Base-by-base conservation (phyloP, 345 rosid genomes). In the Sonneratia caseolaris region DNA sequence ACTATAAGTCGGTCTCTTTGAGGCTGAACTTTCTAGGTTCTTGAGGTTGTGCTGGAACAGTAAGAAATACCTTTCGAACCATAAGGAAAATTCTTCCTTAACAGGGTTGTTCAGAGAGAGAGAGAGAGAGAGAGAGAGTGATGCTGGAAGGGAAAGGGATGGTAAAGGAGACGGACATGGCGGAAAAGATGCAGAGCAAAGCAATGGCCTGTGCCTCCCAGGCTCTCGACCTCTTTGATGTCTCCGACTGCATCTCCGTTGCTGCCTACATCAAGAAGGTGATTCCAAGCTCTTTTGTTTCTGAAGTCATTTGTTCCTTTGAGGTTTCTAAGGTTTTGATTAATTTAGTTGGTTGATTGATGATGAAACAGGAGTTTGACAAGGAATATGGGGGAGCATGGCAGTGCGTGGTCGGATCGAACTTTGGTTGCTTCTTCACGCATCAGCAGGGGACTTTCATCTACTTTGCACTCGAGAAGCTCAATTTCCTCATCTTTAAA, bases 161-260 rank as follows among this genome's bases (percentile, higher is more conserved):
- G 84, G 37, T 85, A 3, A 89, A 91, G 74, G 98, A 93, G 80
- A 85, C 97, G 71, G 97, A 93, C 43, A 93, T 93, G 98, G 90
- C 92, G 56, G 49, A 79, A 80, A 91, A 89, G 89, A 88, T 93
- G 97, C 97, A 89, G 84, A 73, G 79, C 47, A 86, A 91, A 49
- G 98, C 97, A 66, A 93, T 93, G 98, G 79, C 89, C 71, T 87
- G 75, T 70, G 97, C 98, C 81, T 91, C 94, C 81, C 84, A 86
- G 11, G 86, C 88, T 1, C 81, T 85, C 36, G 86, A 85, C 78
- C 70, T 82, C 69, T 81, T 71, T 32, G 88, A 85, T 66, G 86
- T 85, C 59, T 32, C 75, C 24, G 84, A 85, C 51, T 81, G 76
- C 77, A 75, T 73, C 59, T 82, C 82, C 35, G 72, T 82, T 66